Evolutionary conservation across 768 basidiomycete genomes (phyloP), one percentile per base, ranked within the genome.

Genomic region (Xerocomellus dryophilus): DNA sequence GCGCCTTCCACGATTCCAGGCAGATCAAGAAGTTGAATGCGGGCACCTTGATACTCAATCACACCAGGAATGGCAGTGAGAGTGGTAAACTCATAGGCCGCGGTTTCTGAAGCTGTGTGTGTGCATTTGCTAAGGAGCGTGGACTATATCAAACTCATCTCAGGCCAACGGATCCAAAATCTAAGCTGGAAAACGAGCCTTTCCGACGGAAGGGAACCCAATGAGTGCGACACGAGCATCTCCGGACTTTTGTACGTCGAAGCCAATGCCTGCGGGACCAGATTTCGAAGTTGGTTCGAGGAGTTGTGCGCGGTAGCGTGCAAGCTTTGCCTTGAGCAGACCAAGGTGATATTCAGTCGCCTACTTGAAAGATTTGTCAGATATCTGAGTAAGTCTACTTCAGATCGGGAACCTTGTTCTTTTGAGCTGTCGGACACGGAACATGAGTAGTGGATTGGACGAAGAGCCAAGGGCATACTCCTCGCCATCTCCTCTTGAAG

Each of bases 61-160:
- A 98, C 97, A 45, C 97, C 97, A 34, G 97, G 96, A 56, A 99
- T 98, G 10, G 97, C 96, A 10, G 90, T 91, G 31, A 96, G 80
- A 4, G 92, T 96, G 3, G 94, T 97, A 72, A 97, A 98, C 69
- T 98, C 95, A 66, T 97, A 98, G 11, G 93, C 90, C 14, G 95
- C 97, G 0, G 89, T 75, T 64, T 88, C 88, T 5, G 90, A 93
- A 41, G 82, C 84, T 0, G 97, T 99, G 60, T 94, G 86, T 0
- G 97, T 99, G 54, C 86, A 83, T 76, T 95, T 98, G 67, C 83
- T 86, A 25, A 98, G 77, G 32, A 98, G 79, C 1, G 97, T 98
- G 9, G 93, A 96, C 84, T 98, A 60, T 42, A 39, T 29, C 0
- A 20, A 44, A 45, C 31, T 25, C 51, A 27, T 47, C 6, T 62